These are phyloP conservation scores for Neurospora sp. DNA, from an alignment of 495 filamentous ascomycete genomes.

Conservation along the genomic window DNA sequence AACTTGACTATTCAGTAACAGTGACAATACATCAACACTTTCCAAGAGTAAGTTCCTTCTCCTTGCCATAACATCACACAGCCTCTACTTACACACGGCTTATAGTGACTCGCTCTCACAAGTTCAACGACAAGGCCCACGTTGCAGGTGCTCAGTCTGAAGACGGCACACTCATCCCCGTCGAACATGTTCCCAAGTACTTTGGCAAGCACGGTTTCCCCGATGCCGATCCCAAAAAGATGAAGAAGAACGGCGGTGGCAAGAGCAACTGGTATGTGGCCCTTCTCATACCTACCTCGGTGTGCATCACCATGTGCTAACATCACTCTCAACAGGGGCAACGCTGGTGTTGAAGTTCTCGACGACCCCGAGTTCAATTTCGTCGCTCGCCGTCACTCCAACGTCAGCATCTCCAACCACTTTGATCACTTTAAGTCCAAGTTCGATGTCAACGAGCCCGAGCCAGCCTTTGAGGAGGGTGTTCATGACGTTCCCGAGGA, in stretches of 20 bases:
- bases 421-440: constrained; percentile 72
- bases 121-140: constrained; percentile 83
- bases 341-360: constrained; percentile 68
- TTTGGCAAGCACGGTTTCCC: constrained; percentile 81
- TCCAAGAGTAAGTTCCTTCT: constrained; percentile 19
- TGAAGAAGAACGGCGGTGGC: constrained; percentile 91
- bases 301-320: constrained; percentile 2
- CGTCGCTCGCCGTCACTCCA: constrained; percentile 77
- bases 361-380: constrained; percentile 66
- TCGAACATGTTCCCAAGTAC: constrained; percentile 75
- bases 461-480: constrained; percentile 83
- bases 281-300: constrained; percentile 1
- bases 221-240: constrained; percentile 79
- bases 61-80: constrained; percentile 7
- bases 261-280: constrained; percentile 81
- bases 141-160: constrained; percentile 37
- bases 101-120: constrained; percentile 90
- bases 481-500: constrained; percentile 49
- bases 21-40: not conserved
- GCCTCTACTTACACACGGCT: constrained; percentile 2
- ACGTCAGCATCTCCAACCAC: constrained; percentile 60
- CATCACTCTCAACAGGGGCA: constrained; percentile 51
- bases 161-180: constrained; percentile 49
- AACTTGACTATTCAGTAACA: not conserved
- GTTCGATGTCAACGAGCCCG: constrained; percentile 73